A percentile compares a stretch with the other conserved stretches of the same genome.
phyloP scores from a whole-genome alignment of 768 basidiomycete species.

The Leccinum olivaceopallidum region DNA sequence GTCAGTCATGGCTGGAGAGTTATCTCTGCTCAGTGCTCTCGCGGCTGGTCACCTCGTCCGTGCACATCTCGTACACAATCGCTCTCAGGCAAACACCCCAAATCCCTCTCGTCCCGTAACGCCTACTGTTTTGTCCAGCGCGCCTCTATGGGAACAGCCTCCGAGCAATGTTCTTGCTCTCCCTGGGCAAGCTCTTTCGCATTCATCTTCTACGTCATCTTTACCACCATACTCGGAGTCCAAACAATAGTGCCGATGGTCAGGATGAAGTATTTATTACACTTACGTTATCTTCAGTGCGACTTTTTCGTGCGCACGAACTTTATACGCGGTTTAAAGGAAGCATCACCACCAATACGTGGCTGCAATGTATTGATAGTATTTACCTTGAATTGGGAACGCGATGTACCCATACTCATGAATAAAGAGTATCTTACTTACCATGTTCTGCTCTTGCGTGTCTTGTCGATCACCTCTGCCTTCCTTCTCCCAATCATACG shows the following conservation, averaged over 20 bases:
- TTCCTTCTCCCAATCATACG: too few species aligned
- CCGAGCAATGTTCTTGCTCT: constrained; percentile 9
- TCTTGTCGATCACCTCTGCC: too few species aligned
- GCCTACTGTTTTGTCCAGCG: constrained; percentile 41
- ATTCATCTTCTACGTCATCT: constrained; percentile 40
- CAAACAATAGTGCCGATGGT: constrained; percentile 17
- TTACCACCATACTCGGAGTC: constrained; percentile 44
- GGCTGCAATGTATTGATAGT: background rate
- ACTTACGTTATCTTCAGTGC: constrained; percentile 24
- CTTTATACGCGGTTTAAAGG: background rate
- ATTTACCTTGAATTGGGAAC: too few species aligned
- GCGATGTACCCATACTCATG: too few species aligned
- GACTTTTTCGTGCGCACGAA: background rate
- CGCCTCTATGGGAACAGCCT: constrained; percentile 28
- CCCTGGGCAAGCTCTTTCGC: constrained; percentile 26
- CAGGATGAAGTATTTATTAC: constrained; percentile 20
- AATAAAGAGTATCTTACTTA: too few species aligned
- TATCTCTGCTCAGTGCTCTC: constrained; percentile 87
- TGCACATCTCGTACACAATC: constrained; percentile 92
- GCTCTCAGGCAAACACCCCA: constrained; percentile 81
- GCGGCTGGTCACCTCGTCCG: constrained; percentile 94
- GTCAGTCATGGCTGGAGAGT: constrained; percentile 96
- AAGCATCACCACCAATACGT: background rate
- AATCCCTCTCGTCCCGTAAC: constrained; percentile 61
- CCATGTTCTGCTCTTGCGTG: too few species aligned